A percentile compares a stretch with the other conserved stretches of the same genome.
Evolutionary conservation across 305 asterid species (phyloP).

Genomic region (Rubia balearica): DNA sequence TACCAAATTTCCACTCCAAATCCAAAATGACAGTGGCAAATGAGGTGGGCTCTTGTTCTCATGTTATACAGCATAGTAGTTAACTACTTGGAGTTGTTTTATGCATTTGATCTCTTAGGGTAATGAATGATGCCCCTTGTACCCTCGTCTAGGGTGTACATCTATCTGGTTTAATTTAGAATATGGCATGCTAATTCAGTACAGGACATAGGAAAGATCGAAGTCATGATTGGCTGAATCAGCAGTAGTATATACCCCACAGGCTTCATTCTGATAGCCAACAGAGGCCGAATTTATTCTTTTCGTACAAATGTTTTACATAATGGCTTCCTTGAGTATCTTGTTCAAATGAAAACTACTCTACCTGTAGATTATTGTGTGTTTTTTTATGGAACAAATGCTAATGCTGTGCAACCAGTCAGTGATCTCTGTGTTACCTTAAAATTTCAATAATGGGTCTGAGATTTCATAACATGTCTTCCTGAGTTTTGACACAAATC

Average conservation of each 20-base stretch:
- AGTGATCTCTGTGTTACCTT: not conserved
- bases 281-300: not conserved
- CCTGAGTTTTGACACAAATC: not conserved
- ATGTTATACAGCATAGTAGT: not conserved
- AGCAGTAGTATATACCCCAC: not conserved
- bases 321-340: not conserved
- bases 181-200: not conserved
- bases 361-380: not conserved
- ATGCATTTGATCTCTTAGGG: not conserved
- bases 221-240: not conserved
- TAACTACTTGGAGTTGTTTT: constrained; percentile 11
- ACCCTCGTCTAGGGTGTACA: not conserved
- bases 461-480: not conserved
- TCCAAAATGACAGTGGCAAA: constrained; percentile 7
- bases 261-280: constrained; percentile 2
- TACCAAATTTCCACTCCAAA: not conserved
- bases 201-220: not conserved
- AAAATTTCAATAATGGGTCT: not conserved
- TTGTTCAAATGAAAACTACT: not conserved
- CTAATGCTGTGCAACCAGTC: not conserved
- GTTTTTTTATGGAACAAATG: not conserved
- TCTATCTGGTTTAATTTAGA: not conserved
- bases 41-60: not conserved
- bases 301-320: not conserved
- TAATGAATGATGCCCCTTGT: not conserved